Base-by-base conservation (phyloP, 345 rosid species). In the Acer campestre region DNA sequence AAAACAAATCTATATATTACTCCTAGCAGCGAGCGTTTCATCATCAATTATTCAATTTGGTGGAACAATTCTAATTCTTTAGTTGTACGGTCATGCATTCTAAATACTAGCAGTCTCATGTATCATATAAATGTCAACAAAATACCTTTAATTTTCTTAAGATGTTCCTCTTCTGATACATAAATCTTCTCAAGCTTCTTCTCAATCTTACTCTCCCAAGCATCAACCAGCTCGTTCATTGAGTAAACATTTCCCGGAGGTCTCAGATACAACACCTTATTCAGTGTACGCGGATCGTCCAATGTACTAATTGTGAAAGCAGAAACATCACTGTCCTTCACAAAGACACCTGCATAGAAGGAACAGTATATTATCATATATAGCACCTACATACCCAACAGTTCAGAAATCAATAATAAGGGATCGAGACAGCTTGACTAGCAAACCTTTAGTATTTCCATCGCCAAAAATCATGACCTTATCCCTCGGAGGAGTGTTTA, bases 141-240 rank as follows among this genome's bases (percentile, higher is more conserved):
- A 55, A 48, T 81, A 92, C 98, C 96, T 89, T 85, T 80, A 74
- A 92, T 91, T 88, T 58, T 86, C 61, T 38, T 61, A 48, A 91
- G 91, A 81, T 90, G 84, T 71, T 92, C 85, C 27, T 86, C 93
- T 81, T 90, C 98, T 49, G 89, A 70, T 46, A 85, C 79, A 77
- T 84, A 82, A 17, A 35, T 77, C 84, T 81, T 94, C 82, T 83
- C 88, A 3, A 94, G 90, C 77, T 84, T 87, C 76, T 86, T 87
- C 71, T 86, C 82, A 5, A 89, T 89, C 86, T 92, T 91, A 59
- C 81, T 46, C 85, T 94, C 97, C 98, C 97, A 92, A 68, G 88
- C 67, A 35, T 71, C 82, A 6, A 89, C 86, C 72, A 94, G 83
- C 81, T 92, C 92, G 42, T 91, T 90, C 88, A 89, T 86, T 23